Percentiles rank a stretch among this genome's conserved stretches.
These are phyloP conservation scores for Ilex aquifolium DNA, from an alignment of 257 asterid species.

Conservation along the genomic window DNA sequence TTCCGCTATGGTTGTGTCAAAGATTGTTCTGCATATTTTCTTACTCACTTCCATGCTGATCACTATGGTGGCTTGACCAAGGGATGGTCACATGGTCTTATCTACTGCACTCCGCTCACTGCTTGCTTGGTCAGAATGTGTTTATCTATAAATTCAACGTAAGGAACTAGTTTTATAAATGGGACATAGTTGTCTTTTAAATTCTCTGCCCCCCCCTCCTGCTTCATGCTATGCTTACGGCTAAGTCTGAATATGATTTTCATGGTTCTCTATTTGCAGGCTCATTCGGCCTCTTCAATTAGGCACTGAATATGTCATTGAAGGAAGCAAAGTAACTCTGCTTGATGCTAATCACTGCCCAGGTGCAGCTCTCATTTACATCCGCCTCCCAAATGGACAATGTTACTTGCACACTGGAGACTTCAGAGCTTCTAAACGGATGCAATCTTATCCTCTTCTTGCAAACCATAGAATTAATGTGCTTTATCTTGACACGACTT, in stretches of 20 bases:
- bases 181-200: too few relatives aligned
- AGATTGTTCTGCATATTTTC: conserved; percentile 19
- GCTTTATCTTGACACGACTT: conserved; percentile 31
- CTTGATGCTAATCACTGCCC: conserved; percentile 32
- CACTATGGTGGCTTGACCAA: conserved; percentile 24
- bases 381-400: conserved; percentile 18
- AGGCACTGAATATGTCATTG: conserved; percentile 10
- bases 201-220: background rate
- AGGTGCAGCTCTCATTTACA: conserved; percentile 29
- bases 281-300: conserved; percentile 15
- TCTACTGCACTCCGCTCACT: conserved; percentile 25
- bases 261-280: conserved; percentile 2
- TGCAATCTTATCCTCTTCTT: conserved; percentile 21
- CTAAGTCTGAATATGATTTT: too few relatives aligned
- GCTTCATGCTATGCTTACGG: background rate
- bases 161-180: background rate
- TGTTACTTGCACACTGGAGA: conserved; percentile 30
- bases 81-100: conserved; percentile 24
- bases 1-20: conserved; percentile 20
- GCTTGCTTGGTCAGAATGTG: conserved; percentile 22
- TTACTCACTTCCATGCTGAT: conserved; percentile 26
- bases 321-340: conserved; percentile 25
- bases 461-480: conserved; percentile 6
- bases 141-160: conserved; percentile 19
- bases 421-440: conserved; percentile 25